A percentile compares a stretch with the other conserved stretches of the same genome.
Conservation (phyloP, 2,329 filamentous ascomycete species). For the Lizonia empirigonia region DNA sequence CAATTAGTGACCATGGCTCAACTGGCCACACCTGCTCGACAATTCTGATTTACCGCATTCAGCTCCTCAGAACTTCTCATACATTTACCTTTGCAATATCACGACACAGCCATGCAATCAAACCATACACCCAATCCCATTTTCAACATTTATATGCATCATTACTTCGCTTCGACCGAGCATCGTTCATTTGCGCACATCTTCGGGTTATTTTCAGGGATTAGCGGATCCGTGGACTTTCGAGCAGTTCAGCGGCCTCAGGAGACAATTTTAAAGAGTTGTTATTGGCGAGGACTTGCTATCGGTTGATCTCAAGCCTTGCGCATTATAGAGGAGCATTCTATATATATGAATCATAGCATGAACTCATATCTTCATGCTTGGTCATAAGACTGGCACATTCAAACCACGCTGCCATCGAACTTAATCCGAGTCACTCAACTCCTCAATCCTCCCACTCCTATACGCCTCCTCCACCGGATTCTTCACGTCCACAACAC, state of each 20-base stretch:
- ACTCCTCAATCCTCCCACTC: constrained; percentile 73
- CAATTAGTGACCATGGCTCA: neutral
- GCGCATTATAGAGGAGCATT: too few species aligned
- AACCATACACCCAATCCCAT: neutral
- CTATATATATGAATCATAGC: too few species aligned
- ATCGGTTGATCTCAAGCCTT: too few species aligned
- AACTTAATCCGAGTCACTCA: constrained; percentile 60
- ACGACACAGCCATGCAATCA: neutral
- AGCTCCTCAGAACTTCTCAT: neutral
- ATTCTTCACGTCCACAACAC: constrained; percentile 78
- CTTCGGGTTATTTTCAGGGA: too few species aligned
- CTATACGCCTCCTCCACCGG: constrained; percentile 73
- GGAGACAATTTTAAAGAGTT: too few species aligned
- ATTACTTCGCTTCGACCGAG: neutral
- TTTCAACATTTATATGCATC: neutral
- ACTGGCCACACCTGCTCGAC: neutral
- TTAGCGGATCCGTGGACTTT: too few species aligned
- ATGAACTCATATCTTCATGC: too few species aligned
- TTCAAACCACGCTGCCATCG: too few species aligned
- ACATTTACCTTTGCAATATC: neutral
- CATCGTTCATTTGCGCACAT: neutral
- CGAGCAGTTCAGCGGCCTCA: too few species aligned
- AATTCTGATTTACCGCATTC: neutral
- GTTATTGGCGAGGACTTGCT: too few species aligned
- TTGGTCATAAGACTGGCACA: too few species aligned